Base-by-base conservation (phyloP, 805 yeast genomes). In the Candida rishiriensis region DNA sequence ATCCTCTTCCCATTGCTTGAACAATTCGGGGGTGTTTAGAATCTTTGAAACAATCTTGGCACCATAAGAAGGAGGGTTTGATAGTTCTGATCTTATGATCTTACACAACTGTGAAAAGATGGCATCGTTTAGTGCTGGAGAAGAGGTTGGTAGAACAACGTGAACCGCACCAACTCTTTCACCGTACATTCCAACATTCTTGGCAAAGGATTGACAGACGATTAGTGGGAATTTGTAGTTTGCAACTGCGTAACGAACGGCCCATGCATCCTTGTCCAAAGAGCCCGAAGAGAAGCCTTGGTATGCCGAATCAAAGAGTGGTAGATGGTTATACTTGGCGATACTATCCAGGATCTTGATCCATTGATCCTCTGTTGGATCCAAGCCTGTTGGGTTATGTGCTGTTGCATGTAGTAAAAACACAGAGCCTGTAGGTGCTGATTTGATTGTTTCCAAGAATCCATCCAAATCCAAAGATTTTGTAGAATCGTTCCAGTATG, bases 381-480 rank as follows among this genome's bases (percentile, higher is more conserved):
- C 99, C 55, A 91, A 79, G 35, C 98, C 99, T 17, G 98, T 91
- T 47, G 99, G 98, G 66, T 91, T 91, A 69, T 91, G 99, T 30
- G 98, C 98, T 66, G 97, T 90, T 3, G 98, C 89, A 63, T 91
- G 99, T 48, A 91, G 73, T 46, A 91, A 66, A 55, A 91, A 81
- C 37, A 88, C 71, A 9, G 96, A 88, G 39, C 95, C 95, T 8
- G 64, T 62, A 43, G 84, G 83, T 11, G 97, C 95, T 16, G 63
- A 45, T 38, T 76, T 70, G 51, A 91, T 82, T 36, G 88, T 69
- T 11, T 56, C 52, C 32, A 90, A 54, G 59, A 83, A 80, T 1
- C 89, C 96, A 8, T 76, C 71, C 47, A 90, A 65, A 61, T 87
- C 85, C 54, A 91, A 74, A 3, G 82, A 69, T 66, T 87, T 87